A percentile compares a stretch with the other conserved stretches of the same genome.
Conservation (phyloP, 805 yeast species). For the Kodamaea hsintzibuensis region DNA sequence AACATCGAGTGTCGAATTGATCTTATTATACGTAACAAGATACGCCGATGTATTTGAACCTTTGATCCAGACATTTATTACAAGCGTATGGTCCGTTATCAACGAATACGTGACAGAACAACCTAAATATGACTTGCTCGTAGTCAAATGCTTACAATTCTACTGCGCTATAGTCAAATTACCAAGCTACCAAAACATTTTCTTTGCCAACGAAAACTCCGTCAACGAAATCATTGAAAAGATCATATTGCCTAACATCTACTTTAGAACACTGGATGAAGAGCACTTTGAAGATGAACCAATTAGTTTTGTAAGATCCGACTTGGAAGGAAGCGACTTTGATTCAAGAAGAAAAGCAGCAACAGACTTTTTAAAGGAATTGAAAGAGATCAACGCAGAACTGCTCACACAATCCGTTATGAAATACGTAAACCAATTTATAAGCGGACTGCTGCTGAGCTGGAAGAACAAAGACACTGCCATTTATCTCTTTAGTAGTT, state of each 20-base stretch:
- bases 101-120: slow-evolving; percentile 60
- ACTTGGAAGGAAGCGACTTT: slow-evolving; percentile 90
- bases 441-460: slow-evolving; percentile 41
- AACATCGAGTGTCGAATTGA: slow-evolving; percentile 79
- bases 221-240: slow-evolving; percentile 77
- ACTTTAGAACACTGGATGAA: slow-evolving; percentile 82
- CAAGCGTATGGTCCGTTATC: slow-evolving; percentile 77
- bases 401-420: slow-evolving; percentile 73
- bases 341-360: slow-evolving; percentile 92
- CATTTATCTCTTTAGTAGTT: slow-evolving; percentile 77
- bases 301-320: slow-evolving; percentile 86
- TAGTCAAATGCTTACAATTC: slow-evolving; percentile 77
- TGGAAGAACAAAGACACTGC: slow-evolving; percentile 92
- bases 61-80: slow-evolving; percentile 73
- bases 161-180: slow-evolving; percentile 78
- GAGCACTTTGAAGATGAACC: slow-evolving; percentile 98
- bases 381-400: slow-evolving; percentile 75
- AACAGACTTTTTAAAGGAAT: slow-evolving; percentile 86
- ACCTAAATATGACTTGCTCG: slow-evolving; percentile 80
- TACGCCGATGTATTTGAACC: slow-evolving; percentile 91
- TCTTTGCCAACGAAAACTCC: slow-evolving; percentile 51
- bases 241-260: slow-evolving; percentile 85
- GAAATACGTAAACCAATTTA: slow-evolving; percentile 67
- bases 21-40: slow-evolving; percentile 83
- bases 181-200: slow-evolving; percentile 59